Evolutionary conservation across 805 yeast species (phyloP).

Genomic region (Cyberlindnera americana): DNA sequence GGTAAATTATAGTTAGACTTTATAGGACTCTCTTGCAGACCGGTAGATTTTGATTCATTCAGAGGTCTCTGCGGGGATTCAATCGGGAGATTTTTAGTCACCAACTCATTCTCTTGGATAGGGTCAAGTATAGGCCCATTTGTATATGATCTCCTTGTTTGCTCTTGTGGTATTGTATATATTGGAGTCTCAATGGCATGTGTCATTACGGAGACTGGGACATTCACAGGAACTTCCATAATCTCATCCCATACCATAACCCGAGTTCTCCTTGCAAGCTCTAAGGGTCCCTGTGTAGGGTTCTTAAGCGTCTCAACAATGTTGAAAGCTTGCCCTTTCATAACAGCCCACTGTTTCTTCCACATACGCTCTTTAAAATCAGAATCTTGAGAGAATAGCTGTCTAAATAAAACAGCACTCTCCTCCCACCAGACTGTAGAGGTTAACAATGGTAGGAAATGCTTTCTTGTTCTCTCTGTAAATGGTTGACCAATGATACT

Average conservation of each 20-base stretch:
- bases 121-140: not conserved
- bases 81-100: no score
- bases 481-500: slow-evolving; percentile 67
- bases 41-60: no score
- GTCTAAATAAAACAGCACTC: slow-evolving; percentile 42
- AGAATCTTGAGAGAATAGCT: slow-evolving; percentile 49
- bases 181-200: slow-evolving; percentile 44
- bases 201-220: slow-evolving; percentile 35
- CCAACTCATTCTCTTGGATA: slow-evolving; percentile 9
- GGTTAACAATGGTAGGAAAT: slow-evolving; percentile 55
- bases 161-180: not conserved
- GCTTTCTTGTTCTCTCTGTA: slow-evolving; percentile 48
- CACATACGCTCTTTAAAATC: slow-evolving; percentile 68
- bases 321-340: slow-evolving; percentile 77
- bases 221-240: slow-evolving; percentile 51
- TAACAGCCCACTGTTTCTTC: slow-evolving; percentile 61
- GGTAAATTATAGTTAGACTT: no score
- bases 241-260: slow-evolving; percentile 57
- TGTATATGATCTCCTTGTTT: no score
- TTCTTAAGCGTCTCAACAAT: slow-evolving; percentile 62
- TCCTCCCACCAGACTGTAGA: slow-evolving; percentile 72
- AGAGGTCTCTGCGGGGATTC: no score
- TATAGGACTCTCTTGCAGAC: no score
- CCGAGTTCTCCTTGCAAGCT: slow-evolving; percentile 55
- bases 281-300: slow-evolving; percentile 62